Base-by-base conservation (phyloP, 768 basidiomycete species). In the Lactarius deliciosus region DNA sequence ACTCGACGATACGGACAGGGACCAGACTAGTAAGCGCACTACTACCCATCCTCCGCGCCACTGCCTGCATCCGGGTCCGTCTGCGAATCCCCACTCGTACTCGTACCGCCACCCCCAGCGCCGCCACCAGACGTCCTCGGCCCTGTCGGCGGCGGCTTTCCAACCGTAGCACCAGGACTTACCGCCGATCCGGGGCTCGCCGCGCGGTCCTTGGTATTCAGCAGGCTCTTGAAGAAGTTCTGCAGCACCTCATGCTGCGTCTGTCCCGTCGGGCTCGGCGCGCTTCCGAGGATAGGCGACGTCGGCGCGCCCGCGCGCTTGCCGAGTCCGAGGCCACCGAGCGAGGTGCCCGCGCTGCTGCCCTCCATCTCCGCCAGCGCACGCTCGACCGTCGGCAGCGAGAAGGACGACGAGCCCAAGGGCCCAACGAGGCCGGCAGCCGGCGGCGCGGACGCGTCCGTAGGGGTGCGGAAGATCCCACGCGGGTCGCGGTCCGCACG, bases 401-500 rank as follows among this genome's bases (percentile, higher is more conserved):
- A 90, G 78, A 96, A 89, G 65, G 88, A 91, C 71, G 88, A 90
- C 74, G 88, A 91, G 62, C 91, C 91, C 77, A 99, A 85, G 0
- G 96, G 96, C 1, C 96, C 96, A 13, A 99, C 96, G 57, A 97
- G 86, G 32, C 96, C 94, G 1, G 88, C 84, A 1, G 84, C 74
- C 2, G 82, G 78, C 0, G 82, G 79, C 3, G 83, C 75, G 5
- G 82, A 77, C 0, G 82, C 77, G 63, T 91, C 90, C 54, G 83
- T 78, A 0, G 89, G 89, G 65, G 90, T 90, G 64, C 91, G 84
- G 84, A 97, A 97, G 3, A 90, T 86, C 18, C 87, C 87, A 40
- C 94, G 88, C 25, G 94, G 94, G 78, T 98, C 95, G 63, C 91
- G 85, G 71, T 94, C 92, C 0, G 91, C 83, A 72, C 95, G 96